Percentiles rank a stretch among this genome's conserved stretches.
These are phyloP conservation scores for Phytophthora foliorum DNA, from an alignment of 352 stramenopile genomes.

Conservation along the genomic window DNA sequence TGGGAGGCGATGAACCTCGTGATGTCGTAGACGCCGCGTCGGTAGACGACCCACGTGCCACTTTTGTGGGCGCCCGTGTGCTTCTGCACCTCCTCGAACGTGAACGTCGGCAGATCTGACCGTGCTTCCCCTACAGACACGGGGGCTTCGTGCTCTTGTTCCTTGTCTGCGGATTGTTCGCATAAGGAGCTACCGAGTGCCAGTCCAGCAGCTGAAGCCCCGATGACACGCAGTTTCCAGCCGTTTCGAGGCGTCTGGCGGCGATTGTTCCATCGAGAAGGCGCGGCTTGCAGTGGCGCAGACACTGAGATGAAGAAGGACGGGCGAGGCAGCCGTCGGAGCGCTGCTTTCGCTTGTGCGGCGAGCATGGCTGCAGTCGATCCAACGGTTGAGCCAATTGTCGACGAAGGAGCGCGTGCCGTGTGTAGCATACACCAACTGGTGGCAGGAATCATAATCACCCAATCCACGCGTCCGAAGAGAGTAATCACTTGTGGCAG, in stretches of 20 bases:
- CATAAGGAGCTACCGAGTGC: constrained; percentile 24
- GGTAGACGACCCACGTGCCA: constrained; percentile 95
- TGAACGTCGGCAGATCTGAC: constrained; percentile 65
- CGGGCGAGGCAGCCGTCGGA: constrained; percentile 17
- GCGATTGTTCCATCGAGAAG: not conserved
- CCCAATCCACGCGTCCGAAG: not conserved
- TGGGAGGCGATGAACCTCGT: constrained; percentile 96
- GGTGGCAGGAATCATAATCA: not conserved
- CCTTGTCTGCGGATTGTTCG: constrained; percentile 18
- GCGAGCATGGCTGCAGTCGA: constrained; percentile 14
- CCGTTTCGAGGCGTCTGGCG: not conserved
- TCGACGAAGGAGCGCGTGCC: constrained; percentile 21
- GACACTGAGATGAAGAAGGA: constrained; percentile 1
- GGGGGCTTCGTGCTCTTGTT: constrained; percentile 10
- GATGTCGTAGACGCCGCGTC: constrained; percentile 97
- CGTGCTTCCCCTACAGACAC: constrained; percentile 47
- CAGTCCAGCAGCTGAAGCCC: constrained; percentile 18
- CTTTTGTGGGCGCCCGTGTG: constrained; percentile 77
- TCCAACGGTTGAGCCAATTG: constrained; percentile 9
- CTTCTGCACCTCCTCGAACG: constrained; percentile 75
- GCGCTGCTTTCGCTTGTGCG: constrained; percentile 14
- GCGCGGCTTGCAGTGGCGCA: constrained; percentile 11
- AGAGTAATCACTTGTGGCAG: constrained; percentile 34
- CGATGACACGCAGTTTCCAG: constrained; percentile 17
- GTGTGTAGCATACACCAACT: constrained; percentile 4